These are phyloP conservation scores for Solanum hybrid DNA, from an alignment of 305 asterid genomes.

Conservation along the genomic window DNA sequence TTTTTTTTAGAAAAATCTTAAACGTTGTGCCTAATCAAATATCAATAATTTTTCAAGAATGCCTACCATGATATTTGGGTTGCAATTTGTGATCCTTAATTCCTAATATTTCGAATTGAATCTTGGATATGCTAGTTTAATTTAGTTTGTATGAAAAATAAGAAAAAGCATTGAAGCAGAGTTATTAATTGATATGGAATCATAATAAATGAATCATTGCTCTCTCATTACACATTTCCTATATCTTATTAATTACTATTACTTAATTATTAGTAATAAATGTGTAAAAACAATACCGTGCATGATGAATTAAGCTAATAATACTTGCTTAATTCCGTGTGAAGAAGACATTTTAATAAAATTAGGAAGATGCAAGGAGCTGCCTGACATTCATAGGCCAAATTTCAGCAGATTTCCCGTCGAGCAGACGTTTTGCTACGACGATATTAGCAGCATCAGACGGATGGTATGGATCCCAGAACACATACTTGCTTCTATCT, in stretches of 20 bases:
- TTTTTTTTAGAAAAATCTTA: background rate
- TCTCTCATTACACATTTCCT: background rate
- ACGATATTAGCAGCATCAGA: slow-evolving; percentile 49
- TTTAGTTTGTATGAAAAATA: background rate
- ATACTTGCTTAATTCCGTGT: background rate
- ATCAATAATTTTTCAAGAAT: background rate
- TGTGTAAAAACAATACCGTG: background rate
- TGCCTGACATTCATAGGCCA: slow-evolving; percentile 61
- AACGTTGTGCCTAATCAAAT: background rate
- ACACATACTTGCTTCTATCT: slow-evolving; percentile 57
- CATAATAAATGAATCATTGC: background rate
- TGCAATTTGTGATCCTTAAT: background rate
- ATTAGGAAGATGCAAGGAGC: slow-evolving; percentile 13
- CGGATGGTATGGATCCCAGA: slow-evolving; percentile 83
- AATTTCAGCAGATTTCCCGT: slow-evolving; percentile 39
- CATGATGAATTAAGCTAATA: background rate
- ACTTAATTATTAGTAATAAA: background rate
- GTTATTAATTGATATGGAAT: background rate
- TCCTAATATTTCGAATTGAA: background rate
- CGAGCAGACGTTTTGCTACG: slow-evolving; percentile 39
- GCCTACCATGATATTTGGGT: background rate
- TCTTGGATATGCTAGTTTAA: background rate
- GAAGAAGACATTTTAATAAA: background rate
- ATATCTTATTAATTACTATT: background rate
- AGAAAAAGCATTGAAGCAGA: background rate